Conservation (phyloP, 1,139 yeast species). For the Taphrina wiesneri region DNA sequence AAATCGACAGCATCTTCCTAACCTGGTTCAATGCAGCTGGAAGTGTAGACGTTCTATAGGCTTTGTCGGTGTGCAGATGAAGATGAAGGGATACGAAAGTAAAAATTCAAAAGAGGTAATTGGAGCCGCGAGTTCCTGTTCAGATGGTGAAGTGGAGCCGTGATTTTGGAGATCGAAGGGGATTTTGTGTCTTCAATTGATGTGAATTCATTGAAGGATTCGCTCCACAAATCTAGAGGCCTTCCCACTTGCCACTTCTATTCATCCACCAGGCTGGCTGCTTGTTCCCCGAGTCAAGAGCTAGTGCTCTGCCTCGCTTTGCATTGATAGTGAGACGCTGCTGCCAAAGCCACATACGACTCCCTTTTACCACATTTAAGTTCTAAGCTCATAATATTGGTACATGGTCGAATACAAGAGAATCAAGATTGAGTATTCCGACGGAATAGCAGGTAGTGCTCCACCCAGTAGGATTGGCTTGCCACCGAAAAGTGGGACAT, state of each 20-base stretch:
- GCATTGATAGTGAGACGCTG: too few relatives aligned
- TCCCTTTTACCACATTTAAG: too few relatives aligned
- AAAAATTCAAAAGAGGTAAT: background rate
- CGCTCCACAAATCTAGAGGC: too few relatives aligned
- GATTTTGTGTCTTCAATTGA: background rate
- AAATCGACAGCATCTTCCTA: constrained; percentile 38
- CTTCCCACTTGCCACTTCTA: background rate
- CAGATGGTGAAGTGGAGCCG: background rate
- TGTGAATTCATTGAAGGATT: too few relatives aligned
- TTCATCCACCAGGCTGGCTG: too few relatives aligned
- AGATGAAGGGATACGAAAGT: background rate
- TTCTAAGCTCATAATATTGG: too few relatives aligned
- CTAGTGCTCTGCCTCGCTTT: too few relatives aligned
- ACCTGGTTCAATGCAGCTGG: too few relatives aligned
- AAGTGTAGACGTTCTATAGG: too few relatives aligned
- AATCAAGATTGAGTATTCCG: constrained; percentile 3
- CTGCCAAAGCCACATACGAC: too few relatives aligned
- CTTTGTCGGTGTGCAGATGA: too few relatives aligned
- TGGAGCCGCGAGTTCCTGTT: background rate
- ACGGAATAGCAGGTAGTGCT: background rate
- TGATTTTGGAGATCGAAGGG: background rate
- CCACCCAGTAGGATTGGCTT: background rate
- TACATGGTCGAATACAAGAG: background rate
- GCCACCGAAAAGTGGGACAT: background rate
- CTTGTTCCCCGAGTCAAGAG: too few relatives aligned